Evolutionary conservation across 768 basidiomycete genomes (phyloP).

Genomic region (Cystobasidium tubakii): DNA sequence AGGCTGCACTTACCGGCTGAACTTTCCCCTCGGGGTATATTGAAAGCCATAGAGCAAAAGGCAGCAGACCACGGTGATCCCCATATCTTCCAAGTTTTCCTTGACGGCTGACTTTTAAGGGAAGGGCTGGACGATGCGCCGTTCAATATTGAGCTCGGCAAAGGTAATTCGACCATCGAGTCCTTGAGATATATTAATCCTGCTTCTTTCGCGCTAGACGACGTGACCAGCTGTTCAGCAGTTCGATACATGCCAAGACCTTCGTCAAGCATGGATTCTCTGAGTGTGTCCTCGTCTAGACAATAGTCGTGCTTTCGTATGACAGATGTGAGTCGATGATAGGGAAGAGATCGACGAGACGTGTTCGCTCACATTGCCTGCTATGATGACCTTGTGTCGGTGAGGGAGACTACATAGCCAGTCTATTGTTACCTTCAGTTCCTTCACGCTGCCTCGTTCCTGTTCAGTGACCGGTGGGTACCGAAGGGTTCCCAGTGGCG

Average conservation of each 20-base stretch:
- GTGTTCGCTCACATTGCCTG: constrained; percentile 49
- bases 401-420: constrained; percentile 46
- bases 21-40: constrained; percentile 48
- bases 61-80: constrained; percentile 53
- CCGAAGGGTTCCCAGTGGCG: no score
- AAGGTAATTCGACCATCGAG: constrained; percentile 44
- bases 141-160: no score
- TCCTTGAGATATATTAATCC: constrained; percentile 52
- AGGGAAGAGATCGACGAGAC: no score
- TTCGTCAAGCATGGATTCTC: neutral
- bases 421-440: constrained; percentile 14
- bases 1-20: constrained; percentile 17
- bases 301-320: constrained; percentile 48
- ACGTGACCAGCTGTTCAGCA: constrained; percentile 34
- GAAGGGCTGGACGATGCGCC: no score
- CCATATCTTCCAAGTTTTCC: constrained; percentile 50
- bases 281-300: constrained; percentile 41
- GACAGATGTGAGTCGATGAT: neutral
- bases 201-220: constrained; percentile 28
- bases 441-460: neutral
- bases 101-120: no score
- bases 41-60: constrained; percentile 51
- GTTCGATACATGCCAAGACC: neutral
- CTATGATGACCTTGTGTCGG: constrained; percentile 52
- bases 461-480: neutral